Conservation (phyloP, 1,284 basidiomycete genomes). For the Trichosporon sp. region DNA sequence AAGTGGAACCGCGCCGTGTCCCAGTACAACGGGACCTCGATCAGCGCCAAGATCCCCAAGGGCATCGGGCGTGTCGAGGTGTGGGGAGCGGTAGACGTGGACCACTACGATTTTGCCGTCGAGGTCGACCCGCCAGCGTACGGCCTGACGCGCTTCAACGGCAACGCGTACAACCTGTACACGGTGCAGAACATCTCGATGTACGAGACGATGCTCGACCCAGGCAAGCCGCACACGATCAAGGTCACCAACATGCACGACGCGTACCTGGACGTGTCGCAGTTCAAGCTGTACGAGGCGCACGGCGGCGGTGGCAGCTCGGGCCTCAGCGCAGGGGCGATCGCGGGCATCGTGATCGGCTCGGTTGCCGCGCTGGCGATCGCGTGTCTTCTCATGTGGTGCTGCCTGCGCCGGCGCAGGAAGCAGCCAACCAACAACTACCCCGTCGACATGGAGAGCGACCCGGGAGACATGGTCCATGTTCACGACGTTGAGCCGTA, state of each 20-base stretch:
- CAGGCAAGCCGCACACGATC: neutral
- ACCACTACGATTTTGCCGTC: neutral
- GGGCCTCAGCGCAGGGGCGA: neutral
- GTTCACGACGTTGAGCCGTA: neutral
- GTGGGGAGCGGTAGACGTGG: slow-evolving; percentile 1
- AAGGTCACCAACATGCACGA: slow-evolving; percentile 5
- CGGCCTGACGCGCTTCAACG: neutral
- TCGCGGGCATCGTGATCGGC: slow-evolving; percentile 7
- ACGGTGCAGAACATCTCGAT: slow-evolving; percentile 3
- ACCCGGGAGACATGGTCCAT: neutral
- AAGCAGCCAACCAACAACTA: neutral
- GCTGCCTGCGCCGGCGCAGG: neutral
- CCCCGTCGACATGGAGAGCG: neutral
- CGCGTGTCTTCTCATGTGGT: neutral
- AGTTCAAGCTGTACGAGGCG: slow-evolving; percentile 9
- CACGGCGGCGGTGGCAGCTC: neutral
- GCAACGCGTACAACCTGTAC: neutral
- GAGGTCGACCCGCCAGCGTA: neutral
- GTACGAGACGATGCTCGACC: slow-evolving; percentile 6
- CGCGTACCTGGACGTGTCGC: slow-evolving; percentile 7
- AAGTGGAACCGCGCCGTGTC: slow-evolving; percentile 1
- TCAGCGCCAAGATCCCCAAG: neutral
- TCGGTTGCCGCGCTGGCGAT: neutral
- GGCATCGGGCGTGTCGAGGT: neutral
- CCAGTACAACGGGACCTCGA: neutral